Evolutionary conservation across 305 asterid species (phyloP).

Genomic region (Andrographis paniculata): DNA sequence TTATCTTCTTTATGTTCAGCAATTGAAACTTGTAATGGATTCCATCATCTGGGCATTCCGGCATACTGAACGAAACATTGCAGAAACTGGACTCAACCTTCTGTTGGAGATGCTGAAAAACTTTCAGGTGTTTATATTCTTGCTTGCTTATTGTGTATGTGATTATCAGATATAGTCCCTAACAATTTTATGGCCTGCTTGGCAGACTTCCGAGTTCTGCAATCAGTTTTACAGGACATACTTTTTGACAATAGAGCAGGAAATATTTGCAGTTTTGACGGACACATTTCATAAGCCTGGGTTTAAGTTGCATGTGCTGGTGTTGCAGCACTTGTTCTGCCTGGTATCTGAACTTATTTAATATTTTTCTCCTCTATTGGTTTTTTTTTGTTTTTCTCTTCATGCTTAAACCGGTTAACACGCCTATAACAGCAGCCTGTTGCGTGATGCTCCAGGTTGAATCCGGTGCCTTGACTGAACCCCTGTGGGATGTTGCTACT

Average conservation of each 20-base stretch:
- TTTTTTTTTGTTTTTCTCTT: not conserved
- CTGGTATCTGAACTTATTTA: conserved; percentile 41
- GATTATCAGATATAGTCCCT: conserved; percentile 12
- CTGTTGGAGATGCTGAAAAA: conserved; percentile 83
- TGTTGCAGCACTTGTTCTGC: conserved; percentile 77
- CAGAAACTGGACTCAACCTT: conserved; percentile 95
- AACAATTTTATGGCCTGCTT: conserved; percentile 19
- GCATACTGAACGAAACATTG: conserved; percentile 94
- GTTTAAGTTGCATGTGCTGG: conserved; percentile 84
- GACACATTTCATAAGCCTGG: conserved; percentile 98
- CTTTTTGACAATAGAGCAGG: conserved; percentile 82
- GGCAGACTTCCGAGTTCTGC: conserved; percentile 78
- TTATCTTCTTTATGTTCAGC: conserved; percentile 44
- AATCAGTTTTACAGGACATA: conserved; percentile 82
- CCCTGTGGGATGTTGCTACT: conserved; percentile 77
- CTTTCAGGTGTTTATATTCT: conserved; percentile 54
- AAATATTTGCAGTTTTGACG: conserved; percentile 81
- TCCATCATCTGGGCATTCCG: conserved; percentile 99
- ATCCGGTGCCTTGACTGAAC: conserved; percentile 69
- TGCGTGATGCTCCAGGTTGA: conserved; percentile 48
- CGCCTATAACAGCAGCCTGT: conserved; percentile 9
- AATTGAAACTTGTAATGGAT: conserved; percentile 94
- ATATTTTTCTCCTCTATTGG: not conserved
- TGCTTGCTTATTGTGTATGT: not conserved
- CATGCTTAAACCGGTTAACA: not conserved